Base-by-base conservation (phyloP, 2,329 filamentous ascomycete species). In the Colletotrichum chlorophyti region DNA sequence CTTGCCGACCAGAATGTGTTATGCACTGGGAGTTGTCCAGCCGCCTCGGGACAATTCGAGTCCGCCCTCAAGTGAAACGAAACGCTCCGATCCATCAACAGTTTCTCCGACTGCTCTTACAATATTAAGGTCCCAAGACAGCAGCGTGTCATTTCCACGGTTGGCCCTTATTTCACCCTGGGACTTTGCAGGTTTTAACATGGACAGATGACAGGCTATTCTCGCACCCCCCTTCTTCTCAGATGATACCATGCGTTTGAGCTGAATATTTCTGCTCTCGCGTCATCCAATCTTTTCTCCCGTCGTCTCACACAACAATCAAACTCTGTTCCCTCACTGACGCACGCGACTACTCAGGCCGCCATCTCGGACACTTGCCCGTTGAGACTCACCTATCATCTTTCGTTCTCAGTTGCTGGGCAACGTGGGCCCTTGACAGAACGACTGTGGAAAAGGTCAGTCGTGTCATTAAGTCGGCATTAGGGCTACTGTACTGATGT, bases 11-110 rank as follows among this genome's bases (percentile, higher is more conserved):
- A n/a, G n/a, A n/a, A n/a, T n/a, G n/a, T n/a, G n/a, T n/a, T n/a
- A n/a, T n/a, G n/a, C n/a, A n/a, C n/a, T n/a, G n/a, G n/a, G n/a
- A n/a, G n/a, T n/a, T n/a, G n/a, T n/a, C 21, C 27, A 53, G 19
- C 48, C 41, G 40, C 26, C 40, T 45, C 43, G 17, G 21, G 43
- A 14, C 14, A 45, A 31, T 15, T 45, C 17, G 34, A 53, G 17
- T 21, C 48, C 48, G 48, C 48, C 21, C 24, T 15, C 12, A 43
- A 23, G 14, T 27, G 51, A 60, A 60, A 60, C 51, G 32, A 60
- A 57, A 50, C 57, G n/a, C 23, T 9, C 24, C 29, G 27, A 27
- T 55, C 51, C 31, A 49, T 24, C 21, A 19, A 11, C 14, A 49
- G 23, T 32, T 14, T 23, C 12, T 19, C 45, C 35, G 29, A 34